Percentiles rank a stretch among this genome's conserved stretches.
phyloP scores from a whole-genome alignment of 306 rosid genomes.

The Prosopis cineraria region DNA sequence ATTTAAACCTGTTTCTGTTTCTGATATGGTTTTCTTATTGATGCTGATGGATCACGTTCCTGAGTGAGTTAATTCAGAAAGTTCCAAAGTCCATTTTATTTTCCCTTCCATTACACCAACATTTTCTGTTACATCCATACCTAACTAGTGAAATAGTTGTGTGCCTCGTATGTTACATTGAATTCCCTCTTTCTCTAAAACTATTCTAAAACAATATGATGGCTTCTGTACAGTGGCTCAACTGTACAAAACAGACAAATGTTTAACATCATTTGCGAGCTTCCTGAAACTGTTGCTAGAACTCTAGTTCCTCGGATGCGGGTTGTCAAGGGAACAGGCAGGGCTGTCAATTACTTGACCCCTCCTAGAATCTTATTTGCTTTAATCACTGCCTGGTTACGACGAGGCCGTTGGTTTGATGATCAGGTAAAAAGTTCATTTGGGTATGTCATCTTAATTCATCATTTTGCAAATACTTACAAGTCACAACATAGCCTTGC shows the following conservation, averaged over 20 bases:
- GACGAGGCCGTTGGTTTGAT: slow-evolving; percentile 95
- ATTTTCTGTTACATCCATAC: background rate
- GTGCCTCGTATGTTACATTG: background rate
- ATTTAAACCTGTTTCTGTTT: slow-evolving; percentile 21
- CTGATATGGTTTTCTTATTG: background rate
- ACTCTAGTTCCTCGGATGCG: slow-evolving; percentile 93
- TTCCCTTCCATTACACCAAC: background rate
- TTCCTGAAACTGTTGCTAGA: slow-evolving; percentile 96
- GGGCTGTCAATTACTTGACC: slow-evolving; percentile 85
- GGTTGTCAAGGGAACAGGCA: slow-evolving; percentile 89
- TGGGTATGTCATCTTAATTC: background rate
- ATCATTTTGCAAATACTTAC: background rate
- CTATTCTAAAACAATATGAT: slow-evolving; percentile 20
- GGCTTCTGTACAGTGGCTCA: slow-evolving; percentile 68
- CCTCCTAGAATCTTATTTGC: slow-evolving; percentile 96
- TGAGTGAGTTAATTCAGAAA: background rate
- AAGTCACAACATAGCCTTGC: background rate
- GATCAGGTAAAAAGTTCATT: slow-evolving; percentile 57
- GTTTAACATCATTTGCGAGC: slow-evolving; percentile 94
- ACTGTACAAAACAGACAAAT: slow-evolving; percentile 75
- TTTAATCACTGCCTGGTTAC: slow-evolving; percentile 87
- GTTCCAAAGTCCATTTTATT: background rate
- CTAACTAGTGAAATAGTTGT: background rate
- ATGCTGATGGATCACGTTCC: slow-evolving; percentile 9
- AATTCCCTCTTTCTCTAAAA: slow-evolving; percentile 1